Conservation (phyloP, 1,284 basidiomycete species). For the Sporisorium graminicola region DNA sequence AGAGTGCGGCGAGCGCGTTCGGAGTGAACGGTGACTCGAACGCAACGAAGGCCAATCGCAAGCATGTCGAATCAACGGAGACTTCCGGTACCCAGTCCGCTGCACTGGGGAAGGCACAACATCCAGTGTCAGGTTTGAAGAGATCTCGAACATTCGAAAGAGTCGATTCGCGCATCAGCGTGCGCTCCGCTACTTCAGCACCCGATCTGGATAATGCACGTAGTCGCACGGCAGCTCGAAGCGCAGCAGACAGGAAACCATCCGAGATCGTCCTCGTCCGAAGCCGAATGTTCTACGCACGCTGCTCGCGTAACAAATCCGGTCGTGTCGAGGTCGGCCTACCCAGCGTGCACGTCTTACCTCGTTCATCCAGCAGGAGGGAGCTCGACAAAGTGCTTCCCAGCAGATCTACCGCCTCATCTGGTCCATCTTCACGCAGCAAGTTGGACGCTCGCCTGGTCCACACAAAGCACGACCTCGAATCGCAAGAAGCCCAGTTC, state of each 20-base stretch:
- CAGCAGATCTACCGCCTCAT: conserved; percentile 8
- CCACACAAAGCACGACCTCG: conserved; percentile 4
- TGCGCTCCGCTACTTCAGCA: conserved; percentile 17
- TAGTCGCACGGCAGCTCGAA: neutral
- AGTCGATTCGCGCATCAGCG: conserved; percentile 22
- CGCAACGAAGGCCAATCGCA: conserved; percentile 9
- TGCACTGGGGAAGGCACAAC: neutral
- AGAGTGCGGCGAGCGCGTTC: neutral
- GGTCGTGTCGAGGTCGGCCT: conserved; percentile 75
- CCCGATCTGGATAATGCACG: conserved; percentile 1
- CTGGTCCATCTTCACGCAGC: neutral
- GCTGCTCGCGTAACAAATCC: conserved; percentile 74
- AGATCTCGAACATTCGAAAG: conserved; percentile 17
- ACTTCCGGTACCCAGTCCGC: neutral
- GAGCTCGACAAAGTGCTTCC: conserved; percentile 46
- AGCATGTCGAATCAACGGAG: conserved; percentile 12
- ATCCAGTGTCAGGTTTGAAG: neutral
- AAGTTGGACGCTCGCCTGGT: neutral
- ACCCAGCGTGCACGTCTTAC: conserved; percentile 73
- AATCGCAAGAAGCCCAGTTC: conserved; percentile 10
- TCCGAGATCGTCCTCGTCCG: conserved; percentile 76
- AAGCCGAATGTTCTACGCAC: conserved; percentile 78
- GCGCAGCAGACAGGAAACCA: conserved; percentile 28
- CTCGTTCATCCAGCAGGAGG: conserved; percentile 17
- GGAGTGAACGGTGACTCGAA: neutral